phyloP scores from a whole-genome alignment of 2,329 filamentous ascomycete genomes.

The Beauveria brongniartii region DNA sequence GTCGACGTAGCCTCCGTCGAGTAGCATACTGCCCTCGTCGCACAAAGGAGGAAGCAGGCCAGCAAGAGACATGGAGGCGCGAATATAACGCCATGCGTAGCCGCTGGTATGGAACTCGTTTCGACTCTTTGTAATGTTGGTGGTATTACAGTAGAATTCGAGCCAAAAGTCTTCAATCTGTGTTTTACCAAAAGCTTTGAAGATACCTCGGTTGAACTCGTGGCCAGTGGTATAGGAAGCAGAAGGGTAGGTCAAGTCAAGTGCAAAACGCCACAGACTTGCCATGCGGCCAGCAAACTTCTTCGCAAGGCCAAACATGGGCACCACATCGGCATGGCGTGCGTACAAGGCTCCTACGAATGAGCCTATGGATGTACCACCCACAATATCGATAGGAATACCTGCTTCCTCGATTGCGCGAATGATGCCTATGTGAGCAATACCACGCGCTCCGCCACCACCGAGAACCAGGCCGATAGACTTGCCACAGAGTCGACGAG shows the following conservation, averaged over 20 bases:
- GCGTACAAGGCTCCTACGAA: conserved; percentile 96
- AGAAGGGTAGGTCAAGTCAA: conserved; percentile 93
- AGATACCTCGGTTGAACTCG: conserved; percentile 97
- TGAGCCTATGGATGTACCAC: conserved; percentile 90
- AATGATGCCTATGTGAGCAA: conserved; percentile 90
- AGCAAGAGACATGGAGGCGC: conserved; percentile 93
- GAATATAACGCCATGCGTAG: conserved; percentile 95
- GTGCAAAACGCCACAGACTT: conserved; percentile 95
- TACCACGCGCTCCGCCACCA: conserved; percentile 84
- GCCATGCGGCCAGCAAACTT: conserved; percentile 98
- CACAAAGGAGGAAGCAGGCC: conserved; percentile 88
- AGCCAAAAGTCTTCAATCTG: conserved; percentile 99
- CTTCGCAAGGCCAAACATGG: conserved; percentile 93
- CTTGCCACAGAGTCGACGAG: conserved; percentile 82
- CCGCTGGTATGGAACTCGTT: conserved; percentile 91
- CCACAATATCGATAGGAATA: conserved; percentile 90
- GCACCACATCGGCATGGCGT: conserved; percentile 90
- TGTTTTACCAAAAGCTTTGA: conserved; percentile 93
- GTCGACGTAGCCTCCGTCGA: conserved; percentile 95
- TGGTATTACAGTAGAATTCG: conserved; percentile 98
- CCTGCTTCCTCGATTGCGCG: conserved; percentile 91
- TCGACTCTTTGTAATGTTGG: conserved; percentile 92
- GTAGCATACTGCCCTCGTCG: conserved; percentile 91
- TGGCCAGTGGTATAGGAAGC: conserved; percentile 97
- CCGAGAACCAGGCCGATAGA: conserved; percentile 91